phyloP scores from a whole-genome alignment of 805 yeast species.

The Alloascoidea hylecoeti region DNA sequence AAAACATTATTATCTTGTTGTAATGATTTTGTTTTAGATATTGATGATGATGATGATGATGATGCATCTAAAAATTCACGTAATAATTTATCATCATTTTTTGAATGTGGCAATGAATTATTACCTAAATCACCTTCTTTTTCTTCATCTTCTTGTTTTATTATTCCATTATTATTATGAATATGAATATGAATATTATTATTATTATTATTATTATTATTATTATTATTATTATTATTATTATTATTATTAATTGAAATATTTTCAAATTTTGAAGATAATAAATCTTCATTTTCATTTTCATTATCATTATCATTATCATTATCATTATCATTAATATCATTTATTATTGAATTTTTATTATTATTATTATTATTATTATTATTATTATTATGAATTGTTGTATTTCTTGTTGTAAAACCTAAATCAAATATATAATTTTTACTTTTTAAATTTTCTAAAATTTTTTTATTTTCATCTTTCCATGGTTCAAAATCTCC shows the following conservation, averaged over 20 bases:
- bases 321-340: no score
- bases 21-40: not conserved
- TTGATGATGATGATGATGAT: not conserved
- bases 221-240: not conserved
- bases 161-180: not conserved
- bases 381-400: no score
- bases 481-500: slow-evolving; percentile 72
- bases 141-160: slow-evolving; percentile 1
- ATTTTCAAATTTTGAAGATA: no score
- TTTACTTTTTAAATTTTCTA: slow-evolving; percentile 8
- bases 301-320: not conserved
- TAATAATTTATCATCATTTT: not conserved
- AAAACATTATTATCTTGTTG: not conserved
- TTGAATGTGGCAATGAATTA: not conserved
- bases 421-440: not conserved
- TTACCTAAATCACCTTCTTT: slow-evolving; percentile 7
- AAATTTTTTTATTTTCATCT: slow-evolving; percentile 31
- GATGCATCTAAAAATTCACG: not conserved
- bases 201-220: not conserved
- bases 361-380: no score
- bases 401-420: no score
- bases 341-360: no score
- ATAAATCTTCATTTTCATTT: not conserved
- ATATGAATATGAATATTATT: not conserved
- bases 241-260: not conserved